Conservation (phyloP, 108 stramenopile species). For the Skeletonema menzelii region DNA sequence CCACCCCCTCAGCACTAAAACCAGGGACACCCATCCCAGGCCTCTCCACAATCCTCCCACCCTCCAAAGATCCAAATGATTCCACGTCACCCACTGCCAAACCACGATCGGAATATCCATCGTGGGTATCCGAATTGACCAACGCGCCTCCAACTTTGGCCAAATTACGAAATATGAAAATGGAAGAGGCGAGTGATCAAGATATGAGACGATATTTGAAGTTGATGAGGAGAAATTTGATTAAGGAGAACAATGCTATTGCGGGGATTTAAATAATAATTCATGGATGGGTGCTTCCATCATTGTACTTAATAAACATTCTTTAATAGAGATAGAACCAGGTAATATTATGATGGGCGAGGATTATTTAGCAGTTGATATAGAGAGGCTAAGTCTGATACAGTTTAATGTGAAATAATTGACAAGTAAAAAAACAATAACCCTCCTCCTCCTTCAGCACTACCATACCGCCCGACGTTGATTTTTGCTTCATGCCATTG, state of each 20-base stretch:
- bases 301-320: not conserved
- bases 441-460: too few species aligned
- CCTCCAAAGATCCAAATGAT: slow-evolving; percentile 37
- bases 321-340: not conserved
- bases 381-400: too few species aligned
- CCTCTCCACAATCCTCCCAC: slow-evolving; percentile 49
- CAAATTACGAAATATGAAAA: slow-evolving; percentile 57
- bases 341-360: not conserved
- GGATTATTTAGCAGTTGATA: not conserved
- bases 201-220: slow-evolving; percentile 70
- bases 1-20: slow-evolving; percentile 49
- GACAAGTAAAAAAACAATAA: too few species aligned
- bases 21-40: slow-evolving; percentile 57
- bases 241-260: slow-evolving; percentile 54
- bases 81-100: slow-evolving; percentile 29
- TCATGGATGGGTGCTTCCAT: too few species aligned
- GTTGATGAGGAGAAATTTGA: slow-evolving; percentile 53
- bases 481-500: too few species aligned
- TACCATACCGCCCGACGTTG: too few species aligned
- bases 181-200: slow-evolving; percentile 56
- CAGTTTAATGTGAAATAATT: too few species aligned
- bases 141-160: slow-evolving; percentile 54
- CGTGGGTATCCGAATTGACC: slow-evolving; percentile 55
- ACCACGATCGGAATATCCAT: slow-evolving; percentile 59
- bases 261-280: not conserved